Evolutionary conservation across 129 eudicot genomes (phyloP), one percentile per base, ranked within the genome.

Genomic region (Glebionis coronaria): DNA sequence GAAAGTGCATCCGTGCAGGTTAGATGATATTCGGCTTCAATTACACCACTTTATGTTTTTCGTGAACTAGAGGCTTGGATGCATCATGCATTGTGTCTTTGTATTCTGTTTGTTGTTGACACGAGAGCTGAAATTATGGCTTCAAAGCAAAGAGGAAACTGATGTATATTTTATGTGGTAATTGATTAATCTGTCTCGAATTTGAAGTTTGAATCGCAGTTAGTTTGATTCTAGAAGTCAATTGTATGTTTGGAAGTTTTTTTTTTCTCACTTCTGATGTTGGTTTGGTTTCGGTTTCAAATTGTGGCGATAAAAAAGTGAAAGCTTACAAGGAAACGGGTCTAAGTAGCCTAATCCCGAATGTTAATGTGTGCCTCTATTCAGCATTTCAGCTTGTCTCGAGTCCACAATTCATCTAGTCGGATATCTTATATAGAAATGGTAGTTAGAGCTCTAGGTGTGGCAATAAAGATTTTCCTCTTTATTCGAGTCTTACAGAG

Each of bases 81-180:
- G n/a, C 47, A 59, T 57, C 0, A 5, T 13, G 25, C 29, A 57
- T 12, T 12, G 9, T 35, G 42, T 35, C 6, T 35, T 35, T 35
- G 35, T 12, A 44, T 18, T 70, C 1, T 58, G 12, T 44, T 23
- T 70, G 65, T 21, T 70, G 58, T 70, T 44, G 57, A 45, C n/a
- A 56, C 58, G 65, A 11, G 25, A 44, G 66, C 14, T 23, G 40
- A 4, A 56, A 8, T 56, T 56, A 56, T 40, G 54, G n/a, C 25
- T 10, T 68, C 20, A 42, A 55, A 31, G 13, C 42, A 68, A 38
- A 8, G 5, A 38, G 42, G 73, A 68, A 67, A 53, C 27, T 54
- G 25, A 8, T 25, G 56, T 44, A 18, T 11, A 15, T 35, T 31
- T 40, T 14, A 52, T 35, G 3, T 19, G 8, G 59, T 57, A 25